Conservation (phyloP, 2,329 filamentous ascomycete species). For the Geosmithia flava region DNA sequence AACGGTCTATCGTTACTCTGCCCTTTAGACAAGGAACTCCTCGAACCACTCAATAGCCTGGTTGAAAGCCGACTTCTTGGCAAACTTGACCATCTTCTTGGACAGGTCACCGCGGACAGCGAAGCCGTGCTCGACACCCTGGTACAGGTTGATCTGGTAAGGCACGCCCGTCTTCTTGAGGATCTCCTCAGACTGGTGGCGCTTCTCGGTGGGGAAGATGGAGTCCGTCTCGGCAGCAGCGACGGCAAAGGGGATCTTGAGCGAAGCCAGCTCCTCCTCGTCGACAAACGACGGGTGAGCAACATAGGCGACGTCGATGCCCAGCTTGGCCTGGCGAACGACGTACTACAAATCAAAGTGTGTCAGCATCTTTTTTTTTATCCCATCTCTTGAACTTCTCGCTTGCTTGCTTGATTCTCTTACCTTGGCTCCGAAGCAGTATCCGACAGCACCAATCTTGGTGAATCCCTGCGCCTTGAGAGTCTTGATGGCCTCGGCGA, state of each 20-base stretch:
- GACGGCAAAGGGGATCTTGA: slow-evolving; percentile 45
- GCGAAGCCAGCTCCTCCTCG: slow-evolving; percentile 43
- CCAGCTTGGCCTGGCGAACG: slow-evolving; percentile 46
- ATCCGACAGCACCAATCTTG: slow-evolving; percentile 44
- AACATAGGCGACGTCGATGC: slow-evolving; percentile 45
- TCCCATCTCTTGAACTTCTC: neutral
- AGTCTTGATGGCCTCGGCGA: slow-evolving; percentile 33
- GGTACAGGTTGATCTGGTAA: slow-evolving; percentile 61
- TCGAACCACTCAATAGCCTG: slow-evolving; percentile 71
- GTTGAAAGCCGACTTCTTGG: slow-evolving; percentile 66
- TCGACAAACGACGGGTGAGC: slow-evolving; percentile 54
- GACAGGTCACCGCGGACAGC: slow-evolving; percentile 52
- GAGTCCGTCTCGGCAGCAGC: slow-evolving; percentile 50
- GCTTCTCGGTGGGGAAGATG: slow-evolving; percentile 43
- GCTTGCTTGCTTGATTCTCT: neutral
- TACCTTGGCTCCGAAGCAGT: slow-evolving; percentile 54
- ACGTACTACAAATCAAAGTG: slow-evolving; percentile 39
- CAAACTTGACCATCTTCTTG: slow-evolving; percentile 43
- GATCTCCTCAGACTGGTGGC: slow-evolving; percentile 46
- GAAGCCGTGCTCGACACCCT: slow-evolving; percentile 61
- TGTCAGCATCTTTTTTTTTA: neutral
- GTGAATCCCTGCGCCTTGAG: slow-evolving; percentile 39
- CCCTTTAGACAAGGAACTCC: slow-evolving; percentile 19
- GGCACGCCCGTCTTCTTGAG: slow-evolving; percentile 37
- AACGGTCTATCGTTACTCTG: no score